A percentile compares a stretch with the other conserved stretches of the same genome.
phyloP scores from a whole-genome alignment of 768 basidiomycete species.

The Serendipita indica region DNA sequence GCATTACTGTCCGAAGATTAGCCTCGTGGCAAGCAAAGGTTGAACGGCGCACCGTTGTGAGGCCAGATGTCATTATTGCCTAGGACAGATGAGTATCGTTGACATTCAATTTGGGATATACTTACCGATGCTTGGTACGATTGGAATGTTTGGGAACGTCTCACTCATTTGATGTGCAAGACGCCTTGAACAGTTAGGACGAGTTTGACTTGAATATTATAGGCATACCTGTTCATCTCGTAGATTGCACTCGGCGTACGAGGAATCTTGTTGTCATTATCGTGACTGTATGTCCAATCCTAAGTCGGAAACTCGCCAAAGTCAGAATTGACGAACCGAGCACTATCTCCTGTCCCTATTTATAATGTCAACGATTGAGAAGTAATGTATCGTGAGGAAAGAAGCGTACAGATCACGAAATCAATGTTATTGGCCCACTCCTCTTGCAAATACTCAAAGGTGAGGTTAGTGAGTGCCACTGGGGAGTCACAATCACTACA shows the following conservation, averaged over 20 bases:
- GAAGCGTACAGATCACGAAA: slow-evolving; percentile 66
- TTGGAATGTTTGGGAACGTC: slow-evolving; percentile 57
- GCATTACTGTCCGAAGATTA: neutral
- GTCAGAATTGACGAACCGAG: slow-evolving; percentile 29
- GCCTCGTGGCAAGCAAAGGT: neutral
- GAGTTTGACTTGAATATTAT: neutral
- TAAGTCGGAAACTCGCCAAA: neutral
- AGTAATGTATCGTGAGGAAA: slow-evolving; percentile 14
- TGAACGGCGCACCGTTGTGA: slow-evolving; percentile 21
- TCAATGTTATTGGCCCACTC: slow-evolving; percentile 77
- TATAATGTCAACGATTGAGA: neutral
- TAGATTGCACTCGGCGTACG: slow-evolving; percentile 71
- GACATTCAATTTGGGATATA: slow-evolving; percentile 8
- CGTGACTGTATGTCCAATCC: slow-evolving; percentile 40
- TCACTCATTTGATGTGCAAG: slow-evolving; percentile 56
- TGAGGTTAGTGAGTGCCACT: slow-evolving; percentile 58
- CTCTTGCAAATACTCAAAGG: slow-evolving; percentile 63
- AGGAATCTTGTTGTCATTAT: slow-evolving; percentile 69
- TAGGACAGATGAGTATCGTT: slow-evolving; percentile 18
- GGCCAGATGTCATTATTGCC: slow-evolving; percentile 91
- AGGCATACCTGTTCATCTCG: slow-evolving; percentile 38
- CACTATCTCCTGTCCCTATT: slow-evolving; percentile 65
- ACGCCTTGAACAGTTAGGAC: slow-evolving; percentile 17
- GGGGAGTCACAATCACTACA: slow-evolving; percentile 71
- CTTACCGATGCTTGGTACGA: slow-evolving; percentile 67